Conservation (phyloP, 164 flowering plant genomes). For the Vitis riparia region DNA sequence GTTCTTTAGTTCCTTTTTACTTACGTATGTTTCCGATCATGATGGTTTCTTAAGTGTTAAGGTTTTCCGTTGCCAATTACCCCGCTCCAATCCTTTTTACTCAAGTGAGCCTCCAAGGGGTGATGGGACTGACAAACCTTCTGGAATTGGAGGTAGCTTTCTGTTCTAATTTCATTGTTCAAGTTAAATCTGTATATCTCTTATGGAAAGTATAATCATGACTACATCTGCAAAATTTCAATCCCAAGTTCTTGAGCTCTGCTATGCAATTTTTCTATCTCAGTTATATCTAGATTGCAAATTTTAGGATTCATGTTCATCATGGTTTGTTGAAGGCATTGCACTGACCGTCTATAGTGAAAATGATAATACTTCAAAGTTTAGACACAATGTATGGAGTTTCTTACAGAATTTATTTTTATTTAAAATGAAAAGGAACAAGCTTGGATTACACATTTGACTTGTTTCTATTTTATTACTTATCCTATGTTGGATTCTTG, state of each 20-base stretch:
- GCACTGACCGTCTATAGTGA: not conserved
- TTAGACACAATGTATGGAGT: not conserved
- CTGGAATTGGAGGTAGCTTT: constrained; percentile 55
- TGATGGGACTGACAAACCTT: constrained; percentile 55
- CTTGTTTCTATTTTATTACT: too few relatives aligned
- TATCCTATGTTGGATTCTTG: too few relatives aligned
- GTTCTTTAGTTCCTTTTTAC: not conserved
- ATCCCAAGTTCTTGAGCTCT: not conserved
- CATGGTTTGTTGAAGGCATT: not conserved
- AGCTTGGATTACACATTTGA: not conserved
- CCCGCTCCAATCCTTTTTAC: constrained; percentile 70
- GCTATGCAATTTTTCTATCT: not conserved
- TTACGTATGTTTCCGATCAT: constrained; percentile 13
- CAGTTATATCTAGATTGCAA: not conserved
- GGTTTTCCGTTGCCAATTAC: constrained; percentile 85
- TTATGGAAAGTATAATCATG: not conserved
- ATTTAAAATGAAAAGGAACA: not conserved
- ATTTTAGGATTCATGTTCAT: not conserved
- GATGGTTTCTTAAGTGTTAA: constrained; percentile 64
- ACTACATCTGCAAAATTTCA: not conserved
- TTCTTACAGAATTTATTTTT: not conserved
- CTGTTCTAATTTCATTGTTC: not conserved
- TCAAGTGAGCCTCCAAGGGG: constrained; percentile 61
- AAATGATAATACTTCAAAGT: not conserved
- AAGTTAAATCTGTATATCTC: not conserved